Evolutionary conservation across 148 eudicot genomes (phyloP).

Genomic region (Rhododendron mucronatum): DNA sequence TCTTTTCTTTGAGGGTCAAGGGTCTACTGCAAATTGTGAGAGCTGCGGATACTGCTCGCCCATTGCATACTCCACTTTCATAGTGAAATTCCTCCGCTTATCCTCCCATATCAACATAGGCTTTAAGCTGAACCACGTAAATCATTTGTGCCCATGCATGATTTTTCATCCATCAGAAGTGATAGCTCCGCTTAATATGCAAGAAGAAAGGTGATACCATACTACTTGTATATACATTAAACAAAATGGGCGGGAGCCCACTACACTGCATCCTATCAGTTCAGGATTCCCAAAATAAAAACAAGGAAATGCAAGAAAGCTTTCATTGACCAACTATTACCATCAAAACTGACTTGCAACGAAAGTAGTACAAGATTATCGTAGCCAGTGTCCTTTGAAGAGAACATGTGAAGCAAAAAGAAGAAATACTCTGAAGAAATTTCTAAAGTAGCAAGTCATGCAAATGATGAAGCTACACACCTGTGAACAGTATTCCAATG

Average conservation of each 20-base stretch:
- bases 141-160: not conserved
- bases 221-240: not conserved
- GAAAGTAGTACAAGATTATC: not conserved
- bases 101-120: not conserved
- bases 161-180: not conserved
- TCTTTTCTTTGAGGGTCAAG: not conserved
- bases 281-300: not conserved
- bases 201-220: not conserved
- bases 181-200: not conserved
- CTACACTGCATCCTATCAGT: not conserved
- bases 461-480: constrained; percentile 32
- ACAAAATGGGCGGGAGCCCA: not conserved
- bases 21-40: not conserved
- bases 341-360: not conserved
- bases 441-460: not conserved
- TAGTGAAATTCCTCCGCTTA: not conserved
- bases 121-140: not conserved
- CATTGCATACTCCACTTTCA: not conserved
- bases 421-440: not conserved
- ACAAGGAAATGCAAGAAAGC: not conserved
- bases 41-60: not conserved
- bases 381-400: not conserved
- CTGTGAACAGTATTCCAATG: constrained; percentile 74
- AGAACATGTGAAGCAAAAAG: not conserved
- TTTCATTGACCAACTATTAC: not conserved